These are phyloP conservation scores for Alternaria ventricosa DNA, from an alignment of 2,329 filamentous ascomycete genomes.

Conservation along the genomic window DNA sequence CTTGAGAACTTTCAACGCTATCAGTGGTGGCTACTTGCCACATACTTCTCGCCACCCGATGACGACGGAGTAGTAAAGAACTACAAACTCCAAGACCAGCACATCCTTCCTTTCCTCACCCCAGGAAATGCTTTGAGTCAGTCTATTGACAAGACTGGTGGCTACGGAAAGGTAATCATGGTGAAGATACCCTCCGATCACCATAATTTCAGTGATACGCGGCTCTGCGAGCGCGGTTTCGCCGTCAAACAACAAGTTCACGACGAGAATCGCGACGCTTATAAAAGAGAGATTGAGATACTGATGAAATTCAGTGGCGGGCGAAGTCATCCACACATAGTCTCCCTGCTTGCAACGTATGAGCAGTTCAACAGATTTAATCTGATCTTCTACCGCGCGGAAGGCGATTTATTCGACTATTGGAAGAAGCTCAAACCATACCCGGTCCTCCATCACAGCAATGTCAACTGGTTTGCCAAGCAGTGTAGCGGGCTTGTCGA, in stretches of 20 bases:
- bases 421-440: constrained; percentile 5
- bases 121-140: not conserved
- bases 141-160: constrained; percentile 1
- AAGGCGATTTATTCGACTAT: constrained; percentile 20
- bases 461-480: constrained; percentile 17
- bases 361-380: constrained; percentile 23
- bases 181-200: constrained; percentile 22
- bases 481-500: constrained; percentile 22
- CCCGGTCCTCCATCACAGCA: not conserved
- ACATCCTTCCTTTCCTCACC: constrained; percentile 20
- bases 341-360: constrained; percentile 24
- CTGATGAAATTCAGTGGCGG: constrained; percentile 21
- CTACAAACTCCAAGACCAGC: constrained; percentile 18
- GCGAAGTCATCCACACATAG: constrained; percentile 16
- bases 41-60: constrained; percentile 12
- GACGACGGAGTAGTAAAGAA: constrained; percentile 12
- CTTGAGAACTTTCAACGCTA: constrained; percentile 11
- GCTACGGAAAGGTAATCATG: constrained; percentile 19
- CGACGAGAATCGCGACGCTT: constrained; percentile 2
- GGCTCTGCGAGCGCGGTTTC: constrained; percentile 9
- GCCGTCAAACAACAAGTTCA: constrained; percentile 22
- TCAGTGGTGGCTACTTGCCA: constrained; percentile 26
- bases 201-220: constrained; percentile 14
- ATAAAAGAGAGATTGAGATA: constrained; percentile 12
- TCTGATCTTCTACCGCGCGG: constrained; percentile 24